Evolutionary conservation across 2,329 filamentous ascomycete species (phyloP), one percentile per base, ranked within the genome.

Genomic region (Magnaporthiopsis rhizophila): DNA sequence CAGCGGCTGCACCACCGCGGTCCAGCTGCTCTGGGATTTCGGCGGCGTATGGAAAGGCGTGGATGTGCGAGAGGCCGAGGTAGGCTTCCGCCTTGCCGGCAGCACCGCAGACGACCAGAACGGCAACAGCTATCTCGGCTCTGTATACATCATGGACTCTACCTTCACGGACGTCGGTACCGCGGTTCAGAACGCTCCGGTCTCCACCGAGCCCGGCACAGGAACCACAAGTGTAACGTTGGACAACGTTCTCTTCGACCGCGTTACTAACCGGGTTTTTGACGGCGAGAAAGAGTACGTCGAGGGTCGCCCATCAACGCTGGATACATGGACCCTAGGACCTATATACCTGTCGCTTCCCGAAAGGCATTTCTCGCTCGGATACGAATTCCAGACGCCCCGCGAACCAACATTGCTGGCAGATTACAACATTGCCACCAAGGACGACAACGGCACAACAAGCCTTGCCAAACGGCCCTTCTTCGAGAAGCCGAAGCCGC

Each of bases 281-380:
- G 95, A 99, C 71, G 95, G 92, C 69, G 83, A 99, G 65, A 95
- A 99, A 68, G 95, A 99, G 78, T 99, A 98, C 81, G 95, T 99
- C 77, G 95, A 99, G 71, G 92, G 86, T 68, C 98, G 95, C 57
- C 91, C 92, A 63, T 94, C 95, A 61, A 91, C 94, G 67, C 36
- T 63, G 18, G 62, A 63, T 36, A 63, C 62, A 11, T 63, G 62
- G 62, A 53, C 57, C 8, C 15, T 63, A 26, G 62, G 62, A 9
- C 56, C 62, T 1, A 24, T 63, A 26, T 63, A 63, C 13, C 21
- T 63, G 57, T 36, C 38, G 1, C 56, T 58, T 32, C 36, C 62
- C 21, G 36, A 45, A 24, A 34, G 57, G 15, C 57, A 63, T n/a
- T 36, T 59, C 18, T 63, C 62, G 15, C 36, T 63, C 2, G 62